phyloP scores from a whole-genome alignment of 1,284 basidiomycete species.

The Pascua guehoae region DNA sequence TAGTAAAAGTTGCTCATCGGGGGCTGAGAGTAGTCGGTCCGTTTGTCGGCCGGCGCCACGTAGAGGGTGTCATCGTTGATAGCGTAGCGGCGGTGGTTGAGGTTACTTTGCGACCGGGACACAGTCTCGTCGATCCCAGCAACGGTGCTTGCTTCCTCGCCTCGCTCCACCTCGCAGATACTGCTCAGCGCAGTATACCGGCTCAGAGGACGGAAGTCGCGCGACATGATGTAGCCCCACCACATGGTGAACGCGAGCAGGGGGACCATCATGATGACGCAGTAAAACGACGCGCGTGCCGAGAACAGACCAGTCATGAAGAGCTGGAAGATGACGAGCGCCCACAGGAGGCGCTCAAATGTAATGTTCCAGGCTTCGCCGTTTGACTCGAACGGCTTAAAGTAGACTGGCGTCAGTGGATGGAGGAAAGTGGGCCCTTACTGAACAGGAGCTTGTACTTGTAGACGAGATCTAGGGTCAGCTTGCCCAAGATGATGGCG shows the following conservation, averaged over 20 bases:
- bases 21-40: conserved; percentile 90
- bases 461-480: conserved; percentile 68
- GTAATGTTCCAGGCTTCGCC: conserved; percentile 77
- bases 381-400: conserved; percentile 49
- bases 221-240: conserved; percentile 74
- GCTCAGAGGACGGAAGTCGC: conserved; percentile 70
- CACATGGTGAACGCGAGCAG: conserved; percentile 70
- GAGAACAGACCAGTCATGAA: conserved; percentile 96
- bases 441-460: conserved; percentile 93
- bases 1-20: conserved; percentile 90
- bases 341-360: conserved; percentile 81
- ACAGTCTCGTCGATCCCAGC: conserved; percentile 68
- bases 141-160: conserved; percentile 74
- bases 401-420: conserved; percentile 37
- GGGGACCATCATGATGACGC: conserved; percentile 65
- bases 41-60: conserved; percentile 82
- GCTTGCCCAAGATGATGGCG: neutral
- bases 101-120: conserved; percentile 76
- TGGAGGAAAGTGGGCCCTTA: neutral
- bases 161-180: conserved; percentile 79
- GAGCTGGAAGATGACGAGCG: conserved; percentile 73
- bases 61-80: conserved; percentile 92
- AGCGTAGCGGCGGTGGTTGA: conserved; percentile 77
- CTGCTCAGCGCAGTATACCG: conserved; percentile 74
- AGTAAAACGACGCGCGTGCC: conserved; percentile 60